These are phyloP conservation scores for Fusarium illudens DNA, from an alignment of 2,329 filamentous ascomycete genomes.

Conservation along the genomic window DNA sequence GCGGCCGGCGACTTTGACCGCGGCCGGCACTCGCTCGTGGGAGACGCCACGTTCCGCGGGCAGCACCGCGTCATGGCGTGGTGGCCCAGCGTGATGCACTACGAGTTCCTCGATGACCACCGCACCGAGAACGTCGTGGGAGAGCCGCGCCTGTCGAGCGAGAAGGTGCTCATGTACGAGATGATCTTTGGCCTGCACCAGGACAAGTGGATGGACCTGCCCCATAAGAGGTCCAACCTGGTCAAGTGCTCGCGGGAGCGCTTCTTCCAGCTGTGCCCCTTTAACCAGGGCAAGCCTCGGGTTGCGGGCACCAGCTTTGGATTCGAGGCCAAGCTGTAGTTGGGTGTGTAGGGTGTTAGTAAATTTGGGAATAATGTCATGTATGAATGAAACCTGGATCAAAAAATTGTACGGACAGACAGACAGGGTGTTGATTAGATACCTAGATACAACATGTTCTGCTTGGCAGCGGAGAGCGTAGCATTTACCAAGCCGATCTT, in stretches of 20 bases:
- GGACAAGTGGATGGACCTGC: conserved; percentile 75
- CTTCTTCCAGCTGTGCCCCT: conserved; percentile 73
- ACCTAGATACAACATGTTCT: not conserved
- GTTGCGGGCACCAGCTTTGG: conserved; percentile 63
- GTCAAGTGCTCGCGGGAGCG: conserved; percentile 70
- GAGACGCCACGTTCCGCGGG: conserved; percentile 66
- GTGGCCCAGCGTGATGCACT: conserved; percentile 70
- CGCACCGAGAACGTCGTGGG: conserved; percentile 66
- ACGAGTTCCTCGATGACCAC: conserved; percentile 67
- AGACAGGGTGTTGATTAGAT: not conserved
- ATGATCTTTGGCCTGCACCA: conserved; percentile 76
- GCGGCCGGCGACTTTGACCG: conserved; percentile 63
- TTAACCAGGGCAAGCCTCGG: conserved; percentile 62
- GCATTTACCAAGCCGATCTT: not conserved
- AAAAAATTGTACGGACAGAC: not conserved
- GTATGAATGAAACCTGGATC: not conserved
- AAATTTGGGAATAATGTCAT: not conserved
- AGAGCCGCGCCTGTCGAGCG: conserved; percentile 76
- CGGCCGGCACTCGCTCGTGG: conserved; percentile 66
- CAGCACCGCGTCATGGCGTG: conserved; percentile 67
- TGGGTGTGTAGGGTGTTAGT: not conserved
- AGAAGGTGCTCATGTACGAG: conserved; percentile 76
- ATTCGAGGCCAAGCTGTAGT: conserved; percentile 56
- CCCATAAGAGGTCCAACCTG: conserved; percentile 75
- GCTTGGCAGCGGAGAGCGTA: conserved; percentile 11